Base-by-base conservation (phyloP, 2,329 filamentous ascomycete species). In the Diplocarpon rosae region DNA sequence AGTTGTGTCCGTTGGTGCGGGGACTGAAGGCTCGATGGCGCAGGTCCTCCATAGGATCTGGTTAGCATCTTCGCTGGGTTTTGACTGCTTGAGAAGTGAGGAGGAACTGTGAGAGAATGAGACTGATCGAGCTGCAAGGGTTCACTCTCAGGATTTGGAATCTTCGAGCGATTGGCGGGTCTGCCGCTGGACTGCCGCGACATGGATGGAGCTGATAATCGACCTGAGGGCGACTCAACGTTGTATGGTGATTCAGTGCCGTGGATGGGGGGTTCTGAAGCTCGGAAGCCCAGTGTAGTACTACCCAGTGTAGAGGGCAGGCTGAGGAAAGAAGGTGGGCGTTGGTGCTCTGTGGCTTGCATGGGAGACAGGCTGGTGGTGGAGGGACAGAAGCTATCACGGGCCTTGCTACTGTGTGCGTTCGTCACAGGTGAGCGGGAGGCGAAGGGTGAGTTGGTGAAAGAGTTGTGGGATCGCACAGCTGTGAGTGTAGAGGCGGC, bases 241-340 rank as follows among this genome's bases (percentile, higher is more conserved):
- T 43, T 34, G 38, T 52, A 52, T 2, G 50, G 50, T n/a, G 50
- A 52, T 38, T 47, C 47, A 7, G 47, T 49, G 2, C 50, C 50
- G 20, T 47, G 45, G 6, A 40, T 28, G 16, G 41, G 20, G 10
- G 42, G 24, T 3, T 28, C 30, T 10, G 36, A 34, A 13, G 42
- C 15, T 13, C 30, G 28, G 14, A 15, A 35, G 7, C 20, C 12
- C 14, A 33, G 20, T 24, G 29, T 15, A 5, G 28, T 33, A 16
- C 39, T 33, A 16, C 39, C 42, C 17, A 12, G 38, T 3, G 15
- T n/a, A 14, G 35, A 27, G 9, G 28, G 13, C 30, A 10, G 11
- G 37, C 34, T 41, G 16, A 12, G 13, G 32, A 29, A 31, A 27
- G 39, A 31, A 27, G 39, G 15, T 42, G 20, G 20, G 20, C 20